Conservation (phyloP, 805 yeast species). For the Barnettozyma populi region DNA sequence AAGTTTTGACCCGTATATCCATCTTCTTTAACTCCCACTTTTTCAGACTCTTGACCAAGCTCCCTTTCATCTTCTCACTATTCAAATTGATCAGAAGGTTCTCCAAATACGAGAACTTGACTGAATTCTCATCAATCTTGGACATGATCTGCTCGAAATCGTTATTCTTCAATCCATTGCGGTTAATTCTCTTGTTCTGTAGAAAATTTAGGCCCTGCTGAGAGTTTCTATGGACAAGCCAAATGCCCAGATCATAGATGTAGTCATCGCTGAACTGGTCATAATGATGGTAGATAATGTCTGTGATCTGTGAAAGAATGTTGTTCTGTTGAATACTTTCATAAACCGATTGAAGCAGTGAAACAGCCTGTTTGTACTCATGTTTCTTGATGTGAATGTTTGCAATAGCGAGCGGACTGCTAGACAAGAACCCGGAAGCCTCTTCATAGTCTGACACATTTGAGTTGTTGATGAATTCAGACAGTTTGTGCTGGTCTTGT, state of each 20-base stretch:
- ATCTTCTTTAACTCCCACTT: constrained; percentile 7
- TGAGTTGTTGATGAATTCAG: constrained; percentile 6
- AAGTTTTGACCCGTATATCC: neutral
- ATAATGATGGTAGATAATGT: constrained; percentile 3
- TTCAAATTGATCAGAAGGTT: constrained; percentile 6
- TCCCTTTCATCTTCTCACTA: constrained; percentile 5
- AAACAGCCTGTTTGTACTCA: constrained; percentile 6
- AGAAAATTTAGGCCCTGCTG: constrained; percentile 7
- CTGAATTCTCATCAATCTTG: constrained; percentile 7
- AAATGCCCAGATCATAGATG: constrained; percentile 6
- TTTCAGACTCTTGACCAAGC: constrained; percentile 6
- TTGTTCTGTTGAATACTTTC: constrained; percentile 2
- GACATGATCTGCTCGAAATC: constrained; percentile 6
- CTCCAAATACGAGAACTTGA: constrained; percentile 8
- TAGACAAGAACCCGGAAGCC: constrained; percentile 2
- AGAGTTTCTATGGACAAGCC: constrained; percentile 6
- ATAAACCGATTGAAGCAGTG: constrained; percentile 1
- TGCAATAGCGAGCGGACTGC: constrained; percentile 7
- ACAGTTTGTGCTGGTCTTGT: constrained; percentile 1
- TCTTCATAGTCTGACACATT: constrained; percentile 7
- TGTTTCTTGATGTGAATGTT: constrained; percentile 6
- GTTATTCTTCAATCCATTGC: neutral
- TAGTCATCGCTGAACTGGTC: constrained; percentile 1
- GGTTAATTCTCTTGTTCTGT: constrained; percentile 6
- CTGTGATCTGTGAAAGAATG: constrained; percentile 1